Evolutionary conservation across 148 eudicot genomes (phyloP).

Genomic region (Rhododendron griersonianum): DNA sequence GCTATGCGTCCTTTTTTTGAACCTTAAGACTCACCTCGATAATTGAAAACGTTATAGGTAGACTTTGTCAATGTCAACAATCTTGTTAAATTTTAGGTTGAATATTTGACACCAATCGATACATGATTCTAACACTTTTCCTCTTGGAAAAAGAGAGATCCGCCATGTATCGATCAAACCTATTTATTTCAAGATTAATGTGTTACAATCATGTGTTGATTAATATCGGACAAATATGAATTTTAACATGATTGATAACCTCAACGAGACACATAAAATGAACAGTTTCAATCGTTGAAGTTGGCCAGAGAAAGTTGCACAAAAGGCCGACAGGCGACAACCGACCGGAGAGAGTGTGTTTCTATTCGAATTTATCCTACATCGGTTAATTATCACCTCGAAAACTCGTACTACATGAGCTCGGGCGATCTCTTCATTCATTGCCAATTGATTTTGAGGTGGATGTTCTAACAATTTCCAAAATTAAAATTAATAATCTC

Average conservation of each 20-base stretch:
- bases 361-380: too few relatives aligned
- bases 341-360: background rate
- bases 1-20: background rate
- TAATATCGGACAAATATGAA: background rate
- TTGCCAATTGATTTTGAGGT: too few relatives aligned
- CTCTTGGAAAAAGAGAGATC: background rate
- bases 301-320: background rate
- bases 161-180: background rate
- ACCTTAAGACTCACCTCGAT: background rate
- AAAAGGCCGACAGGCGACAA: background rate
- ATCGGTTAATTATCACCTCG: too few relatives aligned
- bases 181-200: background rate
- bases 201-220: background rate
- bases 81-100: background rate
- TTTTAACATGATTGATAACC: background rate
- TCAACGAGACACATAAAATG: too few relatives aligned
- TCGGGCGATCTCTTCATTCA: too few relatives aligned
- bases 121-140: background rate
- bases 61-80: background rate
- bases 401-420: background rate
- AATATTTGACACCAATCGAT: background rate
- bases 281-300: background rate
- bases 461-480: too few relatives aligned
- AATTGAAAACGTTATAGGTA: background rate
- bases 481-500: background rate